Evolutionary conservation across 2,329 filamentous ascomycete genomes (phyloP).

Genomic region (Beauveria asiatica): DNA sequence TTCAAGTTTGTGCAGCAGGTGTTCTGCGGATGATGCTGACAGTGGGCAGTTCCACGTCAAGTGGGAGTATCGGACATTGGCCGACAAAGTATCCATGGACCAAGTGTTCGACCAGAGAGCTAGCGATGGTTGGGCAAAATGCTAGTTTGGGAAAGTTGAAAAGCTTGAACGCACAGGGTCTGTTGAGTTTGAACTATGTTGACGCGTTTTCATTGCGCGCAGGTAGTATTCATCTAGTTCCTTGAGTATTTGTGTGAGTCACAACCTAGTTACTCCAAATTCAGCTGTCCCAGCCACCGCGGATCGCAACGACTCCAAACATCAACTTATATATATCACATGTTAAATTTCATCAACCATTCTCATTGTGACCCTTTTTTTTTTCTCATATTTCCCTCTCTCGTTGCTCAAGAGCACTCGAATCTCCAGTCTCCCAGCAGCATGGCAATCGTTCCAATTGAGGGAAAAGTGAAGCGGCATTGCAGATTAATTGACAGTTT

Average conservation of each 20-base stretch:
- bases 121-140: not conserved
- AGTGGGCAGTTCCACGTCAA: conserved; percentile 9
- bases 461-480: no score
- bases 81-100: not conserved
- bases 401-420: conserved; percentile 33
- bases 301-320: not conserved
- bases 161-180: no score
- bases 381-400: conserved; percentile 23
- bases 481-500: no score
- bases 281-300: not conserved
- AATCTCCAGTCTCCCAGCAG: conserved; percentile 26
- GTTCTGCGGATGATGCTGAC: not conserved
- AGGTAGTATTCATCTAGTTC: no score
- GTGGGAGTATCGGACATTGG: not conserved
- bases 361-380: not conserved
- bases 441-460: no score
- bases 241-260: not conserved
- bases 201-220: no score
- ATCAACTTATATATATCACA: no score
- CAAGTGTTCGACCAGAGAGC: not conserved
- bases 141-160: not conserved
- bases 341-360: not conserved
- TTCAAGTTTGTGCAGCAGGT: not conserved
- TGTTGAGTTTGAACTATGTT: no score
- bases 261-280: not conserved